Evolutionary conservation across 441 rosid genomes (phyloP).

Genomic region (Pelargonium exstipulatum): DNA sequence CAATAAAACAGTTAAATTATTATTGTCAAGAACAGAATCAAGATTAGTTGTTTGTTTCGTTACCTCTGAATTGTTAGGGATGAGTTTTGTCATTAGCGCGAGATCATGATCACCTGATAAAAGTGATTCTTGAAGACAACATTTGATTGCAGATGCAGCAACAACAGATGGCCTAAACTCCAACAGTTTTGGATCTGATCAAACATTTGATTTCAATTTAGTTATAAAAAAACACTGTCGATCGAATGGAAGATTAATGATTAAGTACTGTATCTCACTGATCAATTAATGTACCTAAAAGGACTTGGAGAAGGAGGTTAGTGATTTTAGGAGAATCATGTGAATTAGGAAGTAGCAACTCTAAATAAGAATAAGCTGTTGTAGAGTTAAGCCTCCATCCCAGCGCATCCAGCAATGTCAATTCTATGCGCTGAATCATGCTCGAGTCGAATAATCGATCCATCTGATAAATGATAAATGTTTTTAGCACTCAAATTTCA

Average conservation of each 20-base stretch:
- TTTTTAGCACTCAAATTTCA: too few species aligned
- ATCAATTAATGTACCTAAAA: slow-evolving; percentile 37
- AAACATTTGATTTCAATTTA: not conserved
- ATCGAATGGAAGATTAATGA: not conserved
- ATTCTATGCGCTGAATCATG: slow-evolving; percentile 54
- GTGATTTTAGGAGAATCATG: slow-evolving; percentile 27
- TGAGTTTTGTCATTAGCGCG: slow-evolving; percentile 22
- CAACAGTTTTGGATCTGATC: slow-evolving; percentile 43
- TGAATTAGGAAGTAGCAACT: slow-evolving; percentile 27
- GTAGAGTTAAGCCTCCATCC: slow-evolving; percentile 55
- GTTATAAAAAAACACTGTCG: not conserved
- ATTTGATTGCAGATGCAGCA: slow-evolving; percentile 42
- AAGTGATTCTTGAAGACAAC: slow-evolving; percentile 27
- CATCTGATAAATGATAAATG: slow-evolving; percentile 15
- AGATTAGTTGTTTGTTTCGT: not conserved
- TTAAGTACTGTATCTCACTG: too few species aligned
- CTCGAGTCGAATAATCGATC: slow-evolving; percentile 44
- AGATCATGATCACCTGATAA: slow-evolving; percentile 15
- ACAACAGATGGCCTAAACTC: slow-evolving; percentile 48
- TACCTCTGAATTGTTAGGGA: slow-evolving; percentile 41
- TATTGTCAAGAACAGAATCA: not conserved
- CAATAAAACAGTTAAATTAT: slow-evolving; percentile 6
- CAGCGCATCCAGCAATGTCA: slow-evolving; percentile 38
- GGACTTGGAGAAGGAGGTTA: slow-evolving; percentile 35
- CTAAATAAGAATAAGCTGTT: slow-evolving; percentile 49